phyloP scores from a whole-genome alignment of 768 basidiomycete species.

The Suillus decipiens region DNA sequence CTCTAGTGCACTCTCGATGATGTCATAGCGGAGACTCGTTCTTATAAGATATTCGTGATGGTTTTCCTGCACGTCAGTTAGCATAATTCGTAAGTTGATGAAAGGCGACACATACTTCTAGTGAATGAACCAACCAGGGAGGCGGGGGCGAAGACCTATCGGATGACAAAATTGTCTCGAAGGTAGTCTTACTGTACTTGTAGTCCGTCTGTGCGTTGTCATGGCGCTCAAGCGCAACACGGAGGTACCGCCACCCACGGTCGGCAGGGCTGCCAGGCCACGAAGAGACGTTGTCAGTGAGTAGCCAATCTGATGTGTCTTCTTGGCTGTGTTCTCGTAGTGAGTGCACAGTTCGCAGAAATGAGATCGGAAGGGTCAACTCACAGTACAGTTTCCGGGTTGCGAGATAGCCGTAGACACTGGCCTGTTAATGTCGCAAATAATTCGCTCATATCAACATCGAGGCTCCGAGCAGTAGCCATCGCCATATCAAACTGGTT shows the following conservation, averaged over 20 bases:
- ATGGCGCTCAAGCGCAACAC: conserved; percentile 74
- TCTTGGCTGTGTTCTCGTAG: conserved; percentile 51
- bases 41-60: conserved; percentile 87
- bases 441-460: conserved; percentile 85
- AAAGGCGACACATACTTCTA: conserved; percentile 53
- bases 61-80: conserved; percentile 46
- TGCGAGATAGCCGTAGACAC: conserved; percentile 74
- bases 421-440: conserved; percentile 77
- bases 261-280: conserved; percentile 84
- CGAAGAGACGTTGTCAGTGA: conserved; percentile 75
- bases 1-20: conserved; percentile 74
- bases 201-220: conserved; percentile 72
- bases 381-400: conserved; percentile 61
- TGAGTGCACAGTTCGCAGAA: conserved; percentile 11
- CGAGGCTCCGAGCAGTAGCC: conserved; percentile 68
- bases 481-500: conserved; percentile 83
- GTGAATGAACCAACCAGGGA: conserved; percentile 77
- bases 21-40: conserved; percentile 75
- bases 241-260: conserved; percentile 87
- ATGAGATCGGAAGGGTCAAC: conserved; percentile 22
- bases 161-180: conserved; percentile 74
- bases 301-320: conserved; percentile 79
- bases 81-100: background rate
- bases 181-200: conserved; percentile 71
- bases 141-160: conserved; percentile 68